Conservation (phyloP, 148 eudicot species). For the Persicaria tinctoria region DNA sequence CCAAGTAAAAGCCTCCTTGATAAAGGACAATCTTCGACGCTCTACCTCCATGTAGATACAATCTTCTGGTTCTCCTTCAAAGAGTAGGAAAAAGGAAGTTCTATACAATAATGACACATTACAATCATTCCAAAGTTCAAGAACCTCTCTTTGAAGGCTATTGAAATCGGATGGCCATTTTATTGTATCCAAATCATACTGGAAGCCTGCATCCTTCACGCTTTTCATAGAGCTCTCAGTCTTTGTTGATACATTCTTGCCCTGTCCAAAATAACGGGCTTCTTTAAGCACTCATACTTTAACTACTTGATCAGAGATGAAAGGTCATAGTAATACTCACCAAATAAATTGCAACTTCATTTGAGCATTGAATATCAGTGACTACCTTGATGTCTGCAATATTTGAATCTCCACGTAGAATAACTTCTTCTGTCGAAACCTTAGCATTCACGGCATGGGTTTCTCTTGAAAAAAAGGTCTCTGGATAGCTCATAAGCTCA, state of each 20-base stretch:
- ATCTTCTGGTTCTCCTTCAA: constrained; percentile 64
- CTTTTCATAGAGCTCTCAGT: constrained; percentile 19
- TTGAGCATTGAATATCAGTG: constrained; percentile 22
- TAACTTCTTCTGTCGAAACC: constrained; percentile 12
- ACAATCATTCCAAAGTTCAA: constrained; percentile 74
- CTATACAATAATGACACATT: constrained; percentile 74
- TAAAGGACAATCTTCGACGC: constrained; percentile 57
- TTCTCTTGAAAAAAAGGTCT: constrained; percentile 18
- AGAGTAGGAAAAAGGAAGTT: constrained; percentile 73
- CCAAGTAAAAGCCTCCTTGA: constrained; percentile 53
- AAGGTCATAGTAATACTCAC: constrained; percentile 22
- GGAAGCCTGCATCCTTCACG: constrained; percentile 60
- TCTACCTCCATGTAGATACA: constrained; percentile 89
- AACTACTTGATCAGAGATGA: not conserved
- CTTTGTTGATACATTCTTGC: not conserved
- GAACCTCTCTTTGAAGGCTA: constrained; percentile 58
- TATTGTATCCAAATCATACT: constrained; percentile 33
- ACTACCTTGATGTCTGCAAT: constrained; percentile 19
- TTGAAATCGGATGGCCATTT: constrained; percentile 53
- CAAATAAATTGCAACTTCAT: constrained; percentile 35
- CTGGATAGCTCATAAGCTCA: constrained; percentile 14
- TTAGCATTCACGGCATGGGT: constrained; percentile 28
- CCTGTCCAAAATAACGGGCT: not conserved
- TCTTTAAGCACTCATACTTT: not conserved
- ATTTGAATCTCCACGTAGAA: not conserved